A percentile compares a stretch with the other conserved stretches of the same genome.
Evolutionary conservation across 2,329 filamentous ascomycete genomes (phyloP).

Genomic region (Tolypocladium pustulatum): DNA sequence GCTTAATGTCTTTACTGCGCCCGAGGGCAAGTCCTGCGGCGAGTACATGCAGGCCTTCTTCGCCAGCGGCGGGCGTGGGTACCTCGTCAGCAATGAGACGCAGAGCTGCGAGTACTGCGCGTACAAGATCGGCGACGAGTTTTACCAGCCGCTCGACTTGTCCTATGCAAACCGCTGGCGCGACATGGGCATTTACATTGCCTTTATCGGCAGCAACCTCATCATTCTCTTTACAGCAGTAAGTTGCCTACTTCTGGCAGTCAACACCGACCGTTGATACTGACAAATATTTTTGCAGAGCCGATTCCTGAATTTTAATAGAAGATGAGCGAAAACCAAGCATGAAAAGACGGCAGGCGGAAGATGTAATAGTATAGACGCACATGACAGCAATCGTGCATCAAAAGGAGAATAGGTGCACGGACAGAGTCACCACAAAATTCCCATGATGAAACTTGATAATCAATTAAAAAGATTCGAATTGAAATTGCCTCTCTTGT

Average conservation of each 20-base stretch:
- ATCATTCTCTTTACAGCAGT: slow-evolving; percentile 47
- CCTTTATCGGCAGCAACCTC: slow-evolving; percentile 70
- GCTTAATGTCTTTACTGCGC: slow-evolving; percentile 58
- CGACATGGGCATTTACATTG: slow-evolving; percentile 67
- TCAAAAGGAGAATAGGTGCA: not conserved
- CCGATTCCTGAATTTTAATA: slow-evolving; percentile 3
- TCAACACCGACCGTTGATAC: not conserved
- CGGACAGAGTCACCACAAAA: not conserved
- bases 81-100: slow-evolving; percentile 57
- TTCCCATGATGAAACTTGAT: not conserved
- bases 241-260: slow-evolving; percentile 17
- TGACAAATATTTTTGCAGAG: not conserved
- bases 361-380: not conserved
- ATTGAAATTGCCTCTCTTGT: not conserved
- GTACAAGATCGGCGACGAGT: slow-evolving; percentile 70
- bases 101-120: slow-evolving; percentile 71
- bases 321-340: not conserved
- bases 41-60: slow-evolving; percentile 70
- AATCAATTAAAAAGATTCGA: not conserved
- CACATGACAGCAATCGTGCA: not conserved
- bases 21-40: slow-evolving; percentile 56
- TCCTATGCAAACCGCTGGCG: slow-evolving; percentile 64
- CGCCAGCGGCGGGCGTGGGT: slow-evolving; percentile 55
- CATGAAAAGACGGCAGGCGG: not conserved
- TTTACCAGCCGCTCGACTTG: slow-evolving; percentile 59